Base-by-base conservation (phyloP, 2,329 filamentous ascomycete species). In the Capronia americana region DNA sequence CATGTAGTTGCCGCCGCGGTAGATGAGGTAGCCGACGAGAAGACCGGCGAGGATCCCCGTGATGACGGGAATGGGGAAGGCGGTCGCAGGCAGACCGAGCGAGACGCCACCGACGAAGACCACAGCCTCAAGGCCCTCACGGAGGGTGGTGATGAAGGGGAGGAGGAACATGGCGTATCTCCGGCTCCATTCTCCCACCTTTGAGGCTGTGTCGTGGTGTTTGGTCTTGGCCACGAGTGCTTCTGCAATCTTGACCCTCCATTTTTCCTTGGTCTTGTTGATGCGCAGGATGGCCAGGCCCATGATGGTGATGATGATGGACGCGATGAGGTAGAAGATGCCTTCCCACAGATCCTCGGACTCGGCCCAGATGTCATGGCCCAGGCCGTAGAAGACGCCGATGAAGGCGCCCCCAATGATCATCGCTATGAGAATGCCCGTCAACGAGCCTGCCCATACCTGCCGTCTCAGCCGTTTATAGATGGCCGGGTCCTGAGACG, bases 101-200 rank as follows among this genome's bases (percentile, higher is more conserved):
- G 90, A 90, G 5, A 97, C 92, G 24, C 92, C 93, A 12, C 91
- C 92, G 61, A 96, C 88, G 77, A 96, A 96, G 26, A 96, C 86
- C 38, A 96, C 89, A 0, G 90, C 92, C 77, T 97, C 93, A 30
- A 96, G 85, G 1, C 92, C 92, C 77, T 96, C 92, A 44, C 93
- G 84, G 14, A 96, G 80, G 20, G 94, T 90, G 0, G 92, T 96
- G 75, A 96, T 84, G 77, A 96, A 95, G 0, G 93, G 93, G 61
- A 96, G 81, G 54, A 92, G 78, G 76, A 96, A 95, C 90, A 96
- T 92, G 74, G 89, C 87, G 75, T 96, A 94, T 77, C 91, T 92
- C 76, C 93, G 89, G 24, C 83, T 79, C 80, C 86, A 91, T 63
- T 54, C 57, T 28, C 65, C 66, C 92, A 79, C 3, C 32, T 60